Evolutionary conservation across 495 filamentous ascomycete species (phyloP).

Genomic region (Aspergillus campestris): DNA sequence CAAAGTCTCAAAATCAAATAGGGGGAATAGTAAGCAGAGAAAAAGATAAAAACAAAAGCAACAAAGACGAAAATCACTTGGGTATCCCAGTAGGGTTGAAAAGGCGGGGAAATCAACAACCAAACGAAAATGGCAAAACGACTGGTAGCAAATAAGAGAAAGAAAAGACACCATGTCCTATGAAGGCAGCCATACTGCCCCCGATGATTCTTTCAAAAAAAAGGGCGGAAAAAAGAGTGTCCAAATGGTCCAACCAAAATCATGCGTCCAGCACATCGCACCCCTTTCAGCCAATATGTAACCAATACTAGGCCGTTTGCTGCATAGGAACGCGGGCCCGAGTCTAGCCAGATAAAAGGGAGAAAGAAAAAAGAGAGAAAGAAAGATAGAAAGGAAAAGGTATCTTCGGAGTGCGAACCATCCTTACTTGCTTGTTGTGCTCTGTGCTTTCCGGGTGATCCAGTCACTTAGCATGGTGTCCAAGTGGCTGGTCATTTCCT

Average conservation of each 20-base stretch:
- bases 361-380: too few relatives aligned
- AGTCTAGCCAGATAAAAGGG: too few relatives aligned
- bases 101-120: background rate
- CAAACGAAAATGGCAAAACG: background rate
- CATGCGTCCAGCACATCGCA: conserved; percentile 22
- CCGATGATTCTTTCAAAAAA: background rate
- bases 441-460: conserved; percentile 51
- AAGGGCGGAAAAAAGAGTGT: background rate
- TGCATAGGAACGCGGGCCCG: background rate
- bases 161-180: background rate
- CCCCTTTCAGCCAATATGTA: conserved; percentile 9
- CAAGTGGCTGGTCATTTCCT: conserved; percentile 74
- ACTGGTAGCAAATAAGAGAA: background rate
- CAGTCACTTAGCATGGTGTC: conserved; percentile 82
- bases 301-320: background rate
- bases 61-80: conserved; percentile 3
- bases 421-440: conserved; percentile 12
- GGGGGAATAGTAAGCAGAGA: background rate
- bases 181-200: too few relatives aligned
- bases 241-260: conserved; percentile 3
- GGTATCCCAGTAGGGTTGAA: conserved; percentile 11
- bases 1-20: too few relatives aligned
- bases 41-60: background rate
- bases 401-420: background rate
- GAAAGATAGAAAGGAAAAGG: background rate